Evolutionary conservation across 768 basidiomycete genomes (phyloP).

Genomic region (Rhodocollybia butyracea): DNA sequence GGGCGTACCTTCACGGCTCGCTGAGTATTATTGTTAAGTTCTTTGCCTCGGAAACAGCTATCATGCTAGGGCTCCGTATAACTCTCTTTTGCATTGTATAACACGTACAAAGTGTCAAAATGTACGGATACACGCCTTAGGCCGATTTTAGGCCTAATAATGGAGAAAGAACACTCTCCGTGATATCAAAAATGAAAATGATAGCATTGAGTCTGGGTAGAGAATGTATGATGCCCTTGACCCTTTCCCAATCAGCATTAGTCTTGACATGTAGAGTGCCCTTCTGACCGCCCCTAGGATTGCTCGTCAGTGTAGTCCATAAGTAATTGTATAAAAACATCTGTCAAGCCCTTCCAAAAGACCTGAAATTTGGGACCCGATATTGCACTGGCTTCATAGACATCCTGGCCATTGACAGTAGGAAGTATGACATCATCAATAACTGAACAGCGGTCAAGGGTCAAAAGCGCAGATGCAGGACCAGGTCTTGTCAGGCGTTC

Average conservation of each 20-base stretch:
- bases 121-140: too few relatives aligned
- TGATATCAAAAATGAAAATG: background rate
- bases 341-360: background rate
- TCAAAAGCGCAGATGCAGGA: background rate
- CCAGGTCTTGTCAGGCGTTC: background rate
- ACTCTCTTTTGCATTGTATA: too few relatives aligned
- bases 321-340: background rate
- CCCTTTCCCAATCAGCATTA: background rate
- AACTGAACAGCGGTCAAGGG: background rate
- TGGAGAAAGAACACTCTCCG: background rate
- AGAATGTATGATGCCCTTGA: background rate
- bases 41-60: too few relatives aligned
- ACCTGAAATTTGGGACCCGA: background rate
- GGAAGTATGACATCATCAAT: background rate
- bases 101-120: too few relatives aligned
- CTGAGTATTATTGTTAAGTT: too few relatives aligned
- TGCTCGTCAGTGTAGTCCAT: background rate
- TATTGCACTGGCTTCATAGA: background rate
- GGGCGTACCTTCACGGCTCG: too few relatives aligned
- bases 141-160: too few relatives aligned
- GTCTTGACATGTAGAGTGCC: background rate
- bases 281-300: background rate
- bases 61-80: too few relatives aligned
- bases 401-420: background rate
- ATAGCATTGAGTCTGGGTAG: background rate